Evolutionary conservation across 306 rosid genomes (phyloP), one percentile per base, ranked within the genome.

Genomic region (Begonia fuchsioides): DNA sequence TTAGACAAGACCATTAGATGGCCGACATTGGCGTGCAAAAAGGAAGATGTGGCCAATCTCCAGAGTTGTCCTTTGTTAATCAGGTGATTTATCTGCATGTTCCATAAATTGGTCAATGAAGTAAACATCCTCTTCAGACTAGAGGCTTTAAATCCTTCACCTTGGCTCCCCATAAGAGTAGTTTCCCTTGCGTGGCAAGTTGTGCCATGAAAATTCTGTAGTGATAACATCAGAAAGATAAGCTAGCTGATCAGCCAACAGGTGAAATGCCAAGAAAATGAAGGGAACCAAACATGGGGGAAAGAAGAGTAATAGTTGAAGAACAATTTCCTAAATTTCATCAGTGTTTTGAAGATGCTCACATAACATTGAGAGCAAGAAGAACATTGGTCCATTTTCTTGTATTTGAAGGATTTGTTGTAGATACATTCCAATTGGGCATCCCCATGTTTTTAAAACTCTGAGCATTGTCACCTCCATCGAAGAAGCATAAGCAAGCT

Each of bases 151-250:
- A 20, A 20, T 20, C 35, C 49, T 52, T 67, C 75, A 83, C 96
- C 94, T 87, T 83, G 3, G 96, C 94, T 65, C 96, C 96, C 96
- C 93, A 83, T 8, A 74, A 53, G 54, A 80, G 63, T 62, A 87
- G 72, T 60, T 76, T 75, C 32, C 80, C 93, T 64, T 83, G 69
- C 12, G 93, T 67, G 38, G 93, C 93, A 53, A 70, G 44, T 65
- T 87, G 94, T 13, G 74, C 86, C 39, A 87, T 13, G 55, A 57
- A 87, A 66, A 81, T 40, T 60, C 94, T 87, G 78, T 15, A 12
- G 52, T 52, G 45, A 66, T 6, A 12, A 74, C 56, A 57, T 26
- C 49, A 35, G 35, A 18, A 64, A 58, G 12, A 49, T 61, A 45
- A 40, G 7, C 11, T 51, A 43, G 20, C 4, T 13, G 3, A 26